These are phyloP conservation scores for Sporothrix variecibatus DNA, from an alignment of 2,329 filamentous ascomycete genomes.

Conservation along the genomic window DNA sequence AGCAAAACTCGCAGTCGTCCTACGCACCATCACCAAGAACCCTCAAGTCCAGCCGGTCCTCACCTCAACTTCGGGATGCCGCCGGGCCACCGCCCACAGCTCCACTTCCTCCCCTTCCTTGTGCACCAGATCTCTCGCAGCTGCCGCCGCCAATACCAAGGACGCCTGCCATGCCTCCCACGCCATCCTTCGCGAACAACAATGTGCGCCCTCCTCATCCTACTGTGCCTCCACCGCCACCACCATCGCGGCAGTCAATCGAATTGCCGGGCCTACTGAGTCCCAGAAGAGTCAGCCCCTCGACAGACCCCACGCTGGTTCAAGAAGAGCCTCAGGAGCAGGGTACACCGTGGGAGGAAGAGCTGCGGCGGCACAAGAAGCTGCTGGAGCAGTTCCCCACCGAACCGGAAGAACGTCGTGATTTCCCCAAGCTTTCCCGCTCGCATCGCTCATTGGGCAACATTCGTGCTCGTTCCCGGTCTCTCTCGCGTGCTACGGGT, in stretches of 20 bases:
- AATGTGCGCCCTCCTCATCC: conserved; percentile 4
- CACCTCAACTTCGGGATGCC: conserved; percentile 28
- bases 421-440: conserved; percentile 19
- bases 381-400: conserved; percentile 27
- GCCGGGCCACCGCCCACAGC: conserved; percentile 22
- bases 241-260: background rate
- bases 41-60: conserved; percentile 28
- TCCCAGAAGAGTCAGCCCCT: background rate
- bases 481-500: conserved; percentile 21
- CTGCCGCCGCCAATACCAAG: conserved; percentile 11
- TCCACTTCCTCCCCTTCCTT: conserved; percentile 28
- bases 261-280: background rate
- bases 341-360: conserved; percentile 20
- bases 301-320: background rate
- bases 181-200: background rate
- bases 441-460: conserved; percentile 30
- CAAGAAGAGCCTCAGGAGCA: background rate
- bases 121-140: conserved; percentile 15
- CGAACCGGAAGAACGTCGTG: conserved; percentile 1
- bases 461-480: conserved; percentile 25
- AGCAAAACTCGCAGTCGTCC: background rate
- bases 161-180: background rate
- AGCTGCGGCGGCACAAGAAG: conserved; percentile 27
- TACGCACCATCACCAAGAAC: conserved; percentile 1
- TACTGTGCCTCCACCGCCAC: conserved; percentile 19